Conservation (phyloP, 768 basidiomycete genomes). For the Suillus ampliporus region DNA sequence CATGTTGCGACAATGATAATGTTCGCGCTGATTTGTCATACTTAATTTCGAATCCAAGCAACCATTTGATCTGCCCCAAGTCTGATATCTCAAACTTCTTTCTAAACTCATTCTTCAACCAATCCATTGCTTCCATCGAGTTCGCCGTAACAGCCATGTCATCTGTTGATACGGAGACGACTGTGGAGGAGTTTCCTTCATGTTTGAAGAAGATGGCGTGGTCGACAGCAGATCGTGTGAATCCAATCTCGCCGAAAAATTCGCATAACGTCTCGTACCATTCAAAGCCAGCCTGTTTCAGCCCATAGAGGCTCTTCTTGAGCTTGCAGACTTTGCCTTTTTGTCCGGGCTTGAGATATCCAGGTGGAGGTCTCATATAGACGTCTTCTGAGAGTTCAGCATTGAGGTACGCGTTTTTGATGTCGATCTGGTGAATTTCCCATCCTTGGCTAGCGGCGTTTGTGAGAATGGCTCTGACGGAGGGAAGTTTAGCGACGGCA, state of each 20-base stretch:
- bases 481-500: constrained; percentile 27
- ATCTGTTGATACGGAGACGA: constrained; percentile 13
- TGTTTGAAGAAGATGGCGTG: constrained; percentile 15
- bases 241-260: constrained; percentile 11
- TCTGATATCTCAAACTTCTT: constrained; percentile 36
- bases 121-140: not conserved
- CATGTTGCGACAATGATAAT: constrained; percentile 34
- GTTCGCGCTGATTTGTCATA: constrained; percentile 22
- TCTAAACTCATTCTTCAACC: constrained; percentile 25
- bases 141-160: constrained; percentile 13
- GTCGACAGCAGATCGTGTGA: constrained; percentile 8
- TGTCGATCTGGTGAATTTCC: constrained; percentile 23
- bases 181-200: not conserved
- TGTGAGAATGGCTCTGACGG: constrained; percentile 7
- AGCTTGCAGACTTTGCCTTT: constrained; percentile 26
- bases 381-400: constrained; percentile 21
- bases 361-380: constrained; percentile 30
- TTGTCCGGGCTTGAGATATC: constrained; percentile 17
- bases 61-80: constrained; percentile 33
- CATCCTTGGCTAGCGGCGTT: constrained; percentile 15
- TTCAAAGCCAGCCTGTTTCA: constrained; percentile 27
- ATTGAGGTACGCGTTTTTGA: constrained; percentile 22
- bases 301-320: constrained; percentile 36
- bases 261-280: not conserved
- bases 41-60: constrained; percentile 40